phyloP scores from a whole-genome alignment of 805 yeast species.

The Isabelozyma rhagii region DNA sequence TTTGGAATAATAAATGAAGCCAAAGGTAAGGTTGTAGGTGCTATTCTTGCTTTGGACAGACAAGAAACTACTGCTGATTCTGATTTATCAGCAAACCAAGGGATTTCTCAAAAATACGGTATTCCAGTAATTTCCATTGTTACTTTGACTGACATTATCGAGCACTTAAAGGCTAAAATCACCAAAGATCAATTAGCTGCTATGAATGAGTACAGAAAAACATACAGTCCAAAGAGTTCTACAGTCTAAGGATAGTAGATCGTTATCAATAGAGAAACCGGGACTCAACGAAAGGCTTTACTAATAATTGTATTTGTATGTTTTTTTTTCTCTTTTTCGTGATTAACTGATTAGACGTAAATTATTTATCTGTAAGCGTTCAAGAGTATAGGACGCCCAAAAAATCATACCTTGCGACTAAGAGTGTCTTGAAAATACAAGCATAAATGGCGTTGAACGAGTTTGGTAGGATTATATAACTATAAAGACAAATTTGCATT shows the following conservation, averaged over 20 bases:
- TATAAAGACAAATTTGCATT: too few species aligned
- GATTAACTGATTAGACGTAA: background rate
- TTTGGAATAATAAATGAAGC: constrained; percentile 69
- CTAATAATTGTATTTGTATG: too few species aligned
- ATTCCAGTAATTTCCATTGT: constrained; percentile 87
- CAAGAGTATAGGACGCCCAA: background rate
- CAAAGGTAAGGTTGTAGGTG: constrained; percentile 74
- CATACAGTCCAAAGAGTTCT: constrained; percentile 41
- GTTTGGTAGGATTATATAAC: too few species aligned
- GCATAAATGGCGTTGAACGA: too few species aligned
- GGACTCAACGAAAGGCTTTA: too few species aligned
- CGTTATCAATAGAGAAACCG: too few species aligned
- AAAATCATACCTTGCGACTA: background rate
- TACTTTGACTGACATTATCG: constrained; percentile 68
- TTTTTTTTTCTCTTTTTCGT: too few species aligned
- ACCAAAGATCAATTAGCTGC: constrained; percentile 54
- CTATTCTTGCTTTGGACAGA: constrained; percentile 90
- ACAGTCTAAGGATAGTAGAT: too few species aligned
- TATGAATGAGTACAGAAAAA: constrained; percentile 55
- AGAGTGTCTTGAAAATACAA: background rate
- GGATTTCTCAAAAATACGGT: constrained; percentile 64
- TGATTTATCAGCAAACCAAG: constrained; percentile 73
- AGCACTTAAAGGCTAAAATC: constrained; percentile 54
- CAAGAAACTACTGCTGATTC: constrained; percentile 81
- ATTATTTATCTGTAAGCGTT: too few species aligned